phyloP scores from a whole-genome alignment of 805 yeast species.

The Saccharomyces jurei region DNA sequence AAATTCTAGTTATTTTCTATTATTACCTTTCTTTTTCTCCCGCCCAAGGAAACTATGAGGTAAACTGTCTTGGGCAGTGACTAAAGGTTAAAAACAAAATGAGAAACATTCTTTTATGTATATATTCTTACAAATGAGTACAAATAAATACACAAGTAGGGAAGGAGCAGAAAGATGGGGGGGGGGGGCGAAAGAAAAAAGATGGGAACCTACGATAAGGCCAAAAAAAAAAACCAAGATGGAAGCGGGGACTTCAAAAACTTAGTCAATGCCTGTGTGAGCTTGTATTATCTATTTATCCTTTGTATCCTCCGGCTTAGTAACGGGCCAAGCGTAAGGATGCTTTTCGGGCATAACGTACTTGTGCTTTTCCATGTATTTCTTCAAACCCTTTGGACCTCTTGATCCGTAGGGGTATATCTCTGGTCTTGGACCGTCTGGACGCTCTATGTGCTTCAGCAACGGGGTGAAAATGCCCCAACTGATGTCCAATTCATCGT shows the following conservation, averaged over 20 bases:
- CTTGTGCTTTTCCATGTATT: slow-evolving; percentile 61
- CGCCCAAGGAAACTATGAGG: slow-evolving; percentile 79
- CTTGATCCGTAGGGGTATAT: slow-evolving; percentile 83
- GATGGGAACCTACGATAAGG: neutral
- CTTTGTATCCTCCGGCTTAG: slow-evolving; percentile 35
- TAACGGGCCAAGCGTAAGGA: slow-evolving; percentile 86
- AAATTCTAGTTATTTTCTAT: neutral
- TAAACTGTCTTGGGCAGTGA: slow-evolving; percentile 33
- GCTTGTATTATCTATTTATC: neutral
- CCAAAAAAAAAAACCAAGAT: neutral
- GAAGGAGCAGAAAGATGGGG: neutral
- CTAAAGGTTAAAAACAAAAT: neutral
- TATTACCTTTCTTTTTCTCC: slow-evolving; percentile 19
- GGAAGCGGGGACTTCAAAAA: neutral
- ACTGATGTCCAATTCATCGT: slow-evolving; percentile 89
- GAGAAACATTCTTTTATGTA: neutral
- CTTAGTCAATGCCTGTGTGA: neutral
- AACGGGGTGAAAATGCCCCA: slow-evolving; percentile 94
- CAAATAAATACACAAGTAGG: neutral
- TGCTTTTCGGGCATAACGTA: slow-evolving; percentile 54
- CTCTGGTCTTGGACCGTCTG: slow-evolving; percentile 56
- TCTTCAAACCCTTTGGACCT: slow-evolving; percentile 64
- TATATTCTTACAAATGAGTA: neutral
- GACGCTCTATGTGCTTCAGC: slow-evolving; percentile 67
- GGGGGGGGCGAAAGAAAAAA: neutral